Evolutionary conservation across 148 eudicot genomes (phyloP), one percentile per base, ranked within the genome.

Genomic region (Arctostaphylos glauca): DNA sequence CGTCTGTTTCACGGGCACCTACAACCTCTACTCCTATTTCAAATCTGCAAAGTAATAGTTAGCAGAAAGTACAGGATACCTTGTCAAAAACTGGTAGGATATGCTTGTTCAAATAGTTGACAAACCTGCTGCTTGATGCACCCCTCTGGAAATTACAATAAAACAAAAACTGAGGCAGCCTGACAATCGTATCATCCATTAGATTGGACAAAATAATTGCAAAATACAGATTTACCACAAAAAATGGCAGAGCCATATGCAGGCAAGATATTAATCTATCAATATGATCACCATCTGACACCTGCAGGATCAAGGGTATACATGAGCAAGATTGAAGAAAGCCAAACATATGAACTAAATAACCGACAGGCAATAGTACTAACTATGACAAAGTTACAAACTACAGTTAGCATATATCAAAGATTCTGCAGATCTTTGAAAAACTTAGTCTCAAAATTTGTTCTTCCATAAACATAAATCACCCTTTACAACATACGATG

Each of bases 11-110:
- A 62, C 6, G n/a, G 74, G 50, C n/a, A 67, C 71, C 79, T 62
- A 53, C 64, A 44, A 67, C 47, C 21, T 19, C 25, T 41, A 83
- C 12, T 83, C 15, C 14, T 53, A 83, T 12, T 9, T 46, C 44
- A 12, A 21, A 77, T 62, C 55, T 58, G n/a, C 81, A 64, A 76
- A 9, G 41, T 55, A 77, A 41, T 48, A 18, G 19, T 44, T 2
- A 25, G 41, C 10, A 71, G 49, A 41, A 3, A 41, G 49, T 70
- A 70, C n/a, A 15, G 41, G 13, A 14, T 89, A 97, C 99, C 97
- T 97, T 93, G 59, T 94, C 98, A 87, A 97, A 92, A 74, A 90
- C 97, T 52, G 97, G 97, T 62, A 92, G 31, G 25, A 97, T 90
- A 83, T 94, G 94, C 76, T 91, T 90, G 90, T 81, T 90, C 84